Evolutionary conservation across 2,329 filamentous ascomycete genomes (phyloP).

Genomic region (Xylaria sp.): DNA sequence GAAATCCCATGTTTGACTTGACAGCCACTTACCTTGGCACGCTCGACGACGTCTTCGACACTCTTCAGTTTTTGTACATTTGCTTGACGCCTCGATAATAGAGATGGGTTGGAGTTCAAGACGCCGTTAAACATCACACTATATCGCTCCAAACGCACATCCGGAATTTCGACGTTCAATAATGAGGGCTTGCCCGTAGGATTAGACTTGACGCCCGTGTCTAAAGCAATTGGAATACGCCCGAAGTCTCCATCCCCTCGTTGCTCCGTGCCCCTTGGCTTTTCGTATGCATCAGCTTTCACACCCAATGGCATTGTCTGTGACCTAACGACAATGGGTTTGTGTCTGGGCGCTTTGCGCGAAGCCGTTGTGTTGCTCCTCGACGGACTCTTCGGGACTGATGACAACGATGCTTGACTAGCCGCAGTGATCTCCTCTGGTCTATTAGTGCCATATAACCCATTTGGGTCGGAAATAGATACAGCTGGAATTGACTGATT

Average conservation of each 20-base stretch:
- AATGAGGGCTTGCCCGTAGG: constrained; percentile 50
- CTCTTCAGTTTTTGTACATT: constrained; percentile 67
- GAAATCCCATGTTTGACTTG: neutral
- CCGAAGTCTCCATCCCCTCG: constrained; percentile 44
- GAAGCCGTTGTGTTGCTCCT: constrained; percentile 53
- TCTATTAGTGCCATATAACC: constrained; percentile 36
- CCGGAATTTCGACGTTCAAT: constrained; percentile 83
- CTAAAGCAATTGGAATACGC: constrained; percentile 43
- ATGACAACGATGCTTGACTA: constrained; percentile 32
- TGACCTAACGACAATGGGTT: constrained; percentile 57
- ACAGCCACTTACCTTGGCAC: constrained; percentile 51
- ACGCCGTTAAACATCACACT: constrained; percentile 92
- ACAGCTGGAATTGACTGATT: constrained; percentile 40
- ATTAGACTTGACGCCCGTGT: constrained; percentile 29
- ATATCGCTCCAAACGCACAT: constrained; percentile 83
- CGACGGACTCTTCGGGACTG: constrained; percentile 40
- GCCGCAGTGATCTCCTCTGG: constrained; percentile 19
- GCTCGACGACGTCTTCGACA: constrained; percentile 57
- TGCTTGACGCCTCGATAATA: constrained; percentile 68
- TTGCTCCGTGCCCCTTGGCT: constrained; percentile 25
- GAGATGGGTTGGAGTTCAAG: constrained; percentile 60
- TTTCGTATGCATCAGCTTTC: constrained; percentile 31
- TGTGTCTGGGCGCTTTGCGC: constrained; percentile 53
- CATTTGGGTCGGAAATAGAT: constrained; percentile 39
- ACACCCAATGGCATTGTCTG: constrained; percentile 53